A percentile compares a stretch with the other conserved stretches of the same genome.
These are phyloP conservation scores for Berkeleyomyces basicola DNA, from an alignment of 2,329 filamentous ascomycete genomes.

Conservation along the genomic window DNA sequence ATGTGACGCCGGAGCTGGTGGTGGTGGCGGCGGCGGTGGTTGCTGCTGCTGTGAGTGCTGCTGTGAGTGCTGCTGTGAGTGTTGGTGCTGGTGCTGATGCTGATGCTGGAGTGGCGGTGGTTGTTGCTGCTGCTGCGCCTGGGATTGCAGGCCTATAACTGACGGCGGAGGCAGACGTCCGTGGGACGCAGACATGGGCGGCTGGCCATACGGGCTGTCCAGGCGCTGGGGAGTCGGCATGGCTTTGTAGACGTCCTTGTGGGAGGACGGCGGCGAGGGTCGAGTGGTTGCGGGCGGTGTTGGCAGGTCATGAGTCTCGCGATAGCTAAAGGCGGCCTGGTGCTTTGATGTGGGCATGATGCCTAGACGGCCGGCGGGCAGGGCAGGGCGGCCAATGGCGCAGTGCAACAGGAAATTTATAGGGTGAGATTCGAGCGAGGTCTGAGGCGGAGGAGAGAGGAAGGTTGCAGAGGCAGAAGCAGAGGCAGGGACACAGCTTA, in stretches of 20 bases:
- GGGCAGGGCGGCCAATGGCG: background rate
- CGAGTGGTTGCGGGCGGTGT: conserved; percentile 39
- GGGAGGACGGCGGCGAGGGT: conserved; percentile 36
- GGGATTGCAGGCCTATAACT: conserved; percentile 42
- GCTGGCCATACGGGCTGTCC: conserved; percentile 25
- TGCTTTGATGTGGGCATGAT: conserved; percentile 48
- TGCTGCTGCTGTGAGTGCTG: conserved; percentile 16
- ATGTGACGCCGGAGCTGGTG: conserved; percentile 19
- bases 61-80: conserved; percentile 13
- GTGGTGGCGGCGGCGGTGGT: conserved; percentile 19
- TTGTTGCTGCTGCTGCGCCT: conserved; percentile 20
- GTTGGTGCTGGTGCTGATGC: conserved; percentile 12
- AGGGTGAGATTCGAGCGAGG: background rate
- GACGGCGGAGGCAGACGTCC: conserved; percentile 53
- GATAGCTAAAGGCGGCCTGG: conserved; percentile 41
- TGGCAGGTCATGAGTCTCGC: conserved; percentile 44
- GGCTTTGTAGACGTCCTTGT: conserved; percentile 31
- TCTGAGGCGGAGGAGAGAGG: background rate
- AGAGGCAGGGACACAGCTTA: background rate
- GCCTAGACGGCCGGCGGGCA: conserved; percentile 16
- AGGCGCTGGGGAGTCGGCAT: conserved; percentile 25
- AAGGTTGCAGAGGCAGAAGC: background rate
- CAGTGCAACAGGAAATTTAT: background rate
- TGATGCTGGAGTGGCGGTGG: conserved; percentile 1
- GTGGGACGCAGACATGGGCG: conserved; percentile 52